Evolutionary conservation across 306 rosid species (phyloP), one percentile per base, ranked within the genome.

Genomic region (Cucumis sativus): DNA sequence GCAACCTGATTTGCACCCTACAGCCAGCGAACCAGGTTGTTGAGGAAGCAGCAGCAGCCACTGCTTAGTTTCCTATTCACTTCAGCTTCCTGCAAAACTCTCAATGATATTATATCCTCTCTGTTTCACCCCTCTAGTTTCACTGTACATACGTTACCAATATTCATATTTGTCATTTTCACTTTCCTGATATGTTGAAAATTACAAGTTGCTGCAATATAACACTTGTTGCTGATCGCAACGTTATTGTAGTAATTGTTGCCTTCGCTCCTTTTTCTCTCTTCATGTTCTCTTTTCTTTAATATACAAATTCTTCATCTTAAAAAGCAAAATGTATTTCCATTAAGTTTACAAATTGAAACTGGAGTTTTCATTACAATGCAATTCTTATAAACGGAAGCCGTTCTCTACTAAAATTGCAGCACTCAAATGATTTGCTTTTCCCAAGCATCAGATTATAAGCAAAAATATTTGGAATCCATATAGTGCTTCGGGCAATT

Each of bases 1-100:
- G 99, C 81, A 89, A 92, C 97, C 98, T 96, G 51, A 25, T 92
- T 79, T 92, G 97, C 92, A 96, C 99, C 78, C 99, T 96, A 79
- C 98, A 57, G 20, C 93, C 96, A 20, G 92, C 85, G 58, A 78
- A 93, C 40, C 93, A 91, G 80, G 81, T 73, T 6, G 91, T 76
- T 57, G 98, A 96, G 81, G 99, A 96, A 88, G 85, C 80, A 79
- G 97, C 92, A n/a, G 99, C 99, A 40, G 99, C 96, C 73, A 77
- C 85, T 67, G 99, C 99, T 25, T 96, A 92, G 84, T 78, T 69
- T 74, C 74, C 82, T 15, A 49, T 60, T 3, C 37, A 59, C 9
- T 59, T 40, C 78, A 60, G 30, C 79, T 84, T 80, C 83, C 84
- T 39, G 35, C 56, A 23, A 78, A 63, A 77, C 70, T 72, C 59